A percentile compares a stretch with the other conserved stretches of the same genome.
Conservation (phyloP, 169 alveolate genomes). For the Babesia sp. region DNA sequence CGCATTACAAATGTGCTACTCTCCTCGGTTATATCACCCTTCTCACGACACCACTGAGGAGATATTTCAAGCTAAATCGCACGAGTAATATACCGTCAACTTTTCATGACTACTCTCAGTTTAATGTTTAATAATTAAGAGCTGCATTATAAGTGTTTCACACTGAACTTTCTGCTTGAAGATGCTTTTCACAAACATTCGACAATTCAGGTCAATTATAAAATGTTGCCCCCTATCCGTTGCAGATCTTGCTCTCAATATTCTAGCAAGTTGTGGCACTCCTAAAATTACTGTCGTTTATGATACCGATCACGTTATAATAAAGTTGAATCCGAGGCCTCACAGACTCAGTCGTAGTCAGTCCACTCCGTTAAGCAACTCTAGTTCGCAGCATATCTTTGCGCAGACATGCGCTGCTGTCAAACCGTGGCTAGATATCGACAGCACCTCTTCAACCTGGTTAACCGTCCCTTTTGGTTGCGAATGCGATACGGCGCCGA, state of each 20-base stretch:
- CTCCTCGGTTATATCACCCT: slow-evolving; percentile 1
- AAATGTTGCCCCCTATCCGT: no score
- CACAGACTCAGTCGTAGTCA: no score
- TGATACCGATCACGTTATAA: no score
- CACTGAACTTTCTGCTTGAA: no score
- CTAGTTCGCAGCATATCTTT: slow-evolving; percentile 80
- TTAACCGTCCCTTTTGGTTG: slow-evolving; percentile 77
- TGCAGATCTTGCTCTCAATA: no score
- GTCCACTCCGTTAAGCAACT: slow-evolving; percentile 66
- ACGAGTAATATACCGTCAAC: background rate
- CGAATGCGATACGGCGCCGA: slow-evolving; percentile 86
- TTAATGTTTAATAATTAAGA: no score
- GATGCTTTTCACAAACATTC: no score
- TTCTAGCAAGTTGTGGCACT: background rate
- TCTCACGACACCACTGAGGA: background rate
- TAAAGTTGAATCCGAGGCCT: no score
- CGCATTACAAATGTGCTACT: background rate
- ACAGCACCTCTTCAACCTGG: slow-evolving; percentile 75
- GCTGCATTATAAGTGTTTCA: no score
- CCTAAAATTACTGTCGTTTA: no score
- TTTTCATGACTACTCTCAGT: no score
- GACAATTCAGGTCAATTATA: no score
- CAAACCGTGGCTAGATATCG: slow-evolving; percentile 82
- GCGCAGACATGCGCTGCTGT: slow-evolving; percentile 88
- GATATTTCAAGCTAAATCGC: background rate